phyloP scores from a whole-genome alignment of 2,329 filamentous ascomycete genomes.

The Penicillium italicum region DNA sequence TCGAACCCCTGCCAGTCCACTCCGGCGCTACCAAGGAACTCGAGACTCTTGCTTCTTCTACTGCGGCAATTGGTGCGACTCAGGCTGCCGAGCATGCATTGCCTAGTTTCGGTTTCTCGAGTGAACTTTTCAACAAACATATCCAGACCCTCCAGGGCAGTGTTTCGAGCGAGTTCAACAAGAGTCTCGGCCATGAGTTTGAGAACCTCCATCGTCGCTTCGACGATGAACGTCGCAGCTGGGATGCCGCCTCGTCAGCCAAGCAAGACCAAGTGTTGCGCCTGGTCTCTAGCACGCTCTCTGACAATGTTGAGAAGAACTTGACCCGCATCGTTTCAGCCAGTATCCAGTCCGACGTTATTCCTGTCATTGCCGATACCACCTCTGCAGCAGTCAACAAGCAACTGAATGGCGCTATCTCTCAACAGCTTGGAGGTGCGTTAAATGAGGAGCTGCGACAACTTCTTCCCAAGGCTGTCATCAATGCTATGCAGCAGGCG shows the following conservation, averaged over 20 bases:
- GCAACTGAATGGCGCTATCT: slow-evolving; percentile 66
- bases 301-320: slow-evolving; percentile 70
- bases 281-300: slow-evolving; percentile 64
- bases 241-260: slow-evolving; percentile 60
- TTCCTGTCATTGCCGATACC: slow-evolving; percentile 69
- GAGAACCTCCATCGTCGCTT: slow-evolving; percentile 57
- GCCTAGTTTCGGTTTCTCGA: slow-evolving; percentile 42
- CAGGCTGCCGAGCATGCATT: slow-evolving; percentile 16
- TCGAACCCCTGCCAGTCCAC: slow-evolving; percentile 12
- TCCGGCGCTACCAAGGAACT: slow-evolving; percentile 6
- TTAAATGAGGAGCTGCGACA: slow-evolving; percentile 71
- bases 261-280: slow-evolving; percentile 68
- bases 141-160: slow-evolving; percentile 53
- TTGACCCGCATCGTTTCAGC: slow-evolving; percentile 71
- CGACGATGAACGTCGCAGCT: slow-evolving; percentile 65
- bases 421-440: slow-evolving; percentile 60
- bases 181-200: slow-evolving; percentile 49
- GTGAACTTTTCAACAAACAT: slow-evolving; percentile 59
- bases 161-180: slow-evolving; percentile 49
- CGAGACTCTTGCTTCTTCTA: slow-evolving; percentile 15
- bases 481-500: slow-evolving; percentile 66
- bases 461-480: slow-evolving; percentile 63
- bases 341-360: slow-evolving; percentile 69
- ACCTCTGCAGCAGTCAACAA: slow-evolving; percentile 67
- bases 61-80: slow-evolving; percentile 14